Percentiles rank a stretch among this genome's conserved stretches.
These are phyloP conservation scores for Ormosia emarginata DNA, from an alignment of 306 rosid species.

Conservation along the genomic window DNA sequence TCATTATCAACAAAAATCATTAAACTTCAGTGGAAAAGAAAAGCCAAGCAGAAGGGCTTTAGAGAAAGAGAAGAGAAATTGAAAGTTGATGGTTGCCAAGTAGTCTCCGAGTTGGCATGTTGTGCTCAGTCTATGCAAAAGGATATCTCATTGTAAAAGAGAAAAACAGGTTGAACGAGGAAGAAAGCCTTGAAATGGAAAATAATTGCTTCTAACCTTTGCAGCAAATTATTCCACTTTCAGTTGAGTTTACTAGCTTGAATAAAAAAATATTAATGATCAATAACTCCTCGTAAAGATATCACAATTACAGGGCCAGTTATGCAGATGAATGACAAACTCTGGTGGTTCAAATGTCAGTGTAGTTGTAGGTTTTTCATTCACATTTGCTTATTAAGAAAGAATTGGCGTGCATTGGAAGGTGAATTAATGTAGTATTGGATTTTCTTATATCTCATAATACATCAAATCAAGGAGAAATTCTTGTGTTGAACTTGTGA, in stretches of 20 bases:
- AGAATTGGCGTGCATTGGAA: conserved; percentile 15
- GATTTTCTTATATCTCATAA: background rate
- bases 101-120: conserved; percentile 1
- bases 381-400: background rate
- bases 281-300: conserved; percentile 33
- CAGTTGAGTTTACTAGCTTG: conserved; percentile 20
- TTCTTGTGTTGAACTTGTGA: too few relatives aligned
- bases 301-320: conserved; percentile 24
- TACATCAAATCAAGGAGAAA: background rate
- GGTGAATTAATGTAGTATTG: background rate
- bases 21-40: background rate
- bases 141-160: conserved; percentile 4
- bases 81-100: background rate
- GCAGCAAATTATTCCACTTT: conserved; percentile 25
- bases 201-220: conserved; percentile 16
- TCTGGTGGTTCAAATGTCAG: conserved; percentile 31
- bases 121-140: background rate
- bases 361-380: conserved; percentile 24
- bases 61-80: background rate
- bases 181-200: conserved; percentile 1
- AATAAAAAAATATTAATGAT: conserved; percentile 30
- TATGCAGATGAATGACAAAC: conserved; percentile 24
- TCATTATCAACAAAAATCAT: conserved; percentile 15
- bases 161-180: too few relatives aligned
- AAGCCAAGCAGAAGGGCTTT: background rate